Conservation (phyloP, 192 early-diverging fungal species). For the Coemansia sp. region DNA sequence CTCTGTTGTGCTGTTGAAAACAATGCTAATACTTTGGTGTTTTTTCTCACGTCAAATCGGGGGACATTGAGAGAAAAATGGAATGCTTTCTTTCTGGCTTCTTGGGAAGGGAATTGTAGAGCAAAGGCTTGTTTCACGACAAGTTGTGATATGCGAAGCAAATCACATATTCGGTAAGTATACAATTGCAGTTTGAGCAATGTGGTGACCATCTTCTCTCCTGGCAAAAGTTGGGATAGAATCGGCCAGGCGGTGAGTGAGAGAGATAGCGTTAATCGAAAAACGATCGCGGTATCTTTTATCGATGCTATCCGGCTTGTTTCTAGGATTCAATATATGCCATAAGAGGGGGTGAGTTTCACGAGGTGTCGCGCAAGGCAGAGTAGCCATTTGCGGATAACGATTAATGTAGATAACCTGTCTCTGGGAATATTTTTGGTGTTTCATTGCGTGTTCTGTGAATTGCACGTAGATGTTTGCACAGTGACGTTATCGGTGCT, state of each 20-base stretch:
- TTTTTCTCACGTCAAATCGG: background rate
- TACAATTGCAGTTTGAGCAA: background rate
- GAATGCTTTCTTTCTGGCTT: background rate
- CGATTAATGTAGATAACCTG: constrained; percentile 4
- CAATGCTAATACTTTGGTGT: background rate
- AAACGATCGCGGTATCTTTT: background rate
- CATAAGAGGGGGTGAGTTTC: background rate
- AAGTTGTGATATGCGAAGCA: constrained; percentile 24
- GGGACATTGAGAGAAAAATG: background rate
- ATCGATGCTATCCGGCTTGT: background rate
- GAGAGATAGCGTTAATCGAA: too few relatives aligned
- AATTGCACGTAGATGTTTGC: constrained; percentile 42
- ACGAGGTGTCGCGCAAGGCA: background rate
- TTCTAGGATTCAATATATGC: background rate
- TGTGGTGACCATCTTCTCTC: too few relatives aligned
- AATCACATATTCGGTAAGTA: constrained; percentile 51
- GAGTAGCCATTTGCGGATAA: background rate
- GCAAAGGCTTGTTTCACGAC: constrained; percentile 34
- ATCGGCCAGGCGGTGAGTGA: too few relatives aligned
- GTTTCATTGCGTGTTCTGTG: too few relatives aligned
- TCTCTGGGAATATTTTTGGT: too few relatives aligned
- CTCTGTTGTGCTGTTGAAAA: background rate
- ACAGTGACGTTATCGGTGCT: constrained; percentile 37
- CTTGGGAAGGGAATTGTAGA: constrained; percentile 23
- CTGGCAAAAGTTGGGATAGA: too few relatives aligned